phyloP scores from a whole-genome alignment of 495 filamentous ascomycete genomes.

The Penicillium riverlandense region DNA sequence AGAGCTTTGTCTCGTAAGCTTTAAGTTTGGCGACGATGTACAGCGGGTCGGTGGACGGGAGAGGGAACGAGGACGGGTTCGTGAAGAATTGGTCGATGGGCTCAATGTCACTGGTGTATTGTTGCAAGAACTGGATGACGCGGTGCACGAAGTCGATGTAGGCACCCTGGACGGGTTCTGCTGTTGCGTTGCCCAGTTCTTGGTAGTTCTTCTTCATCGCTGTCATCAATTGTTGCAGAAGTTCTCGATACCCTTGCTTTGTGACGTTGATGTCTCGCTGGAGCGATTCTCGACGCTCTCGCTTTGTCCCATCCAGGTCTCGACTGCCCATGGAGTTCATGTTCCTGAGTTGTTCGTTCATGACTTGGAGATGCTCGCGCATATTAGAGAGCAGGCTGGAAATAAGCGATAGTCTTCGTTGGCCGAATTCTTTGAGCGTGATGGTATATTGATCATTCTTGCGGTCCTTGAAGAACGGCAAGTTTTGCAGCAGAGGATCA shows the following conservation, averaged over 20 bases:
- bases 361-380: constrained; percentile 41
- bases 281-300: no score
- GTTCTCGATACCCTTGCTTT: constrained; percentile 46
- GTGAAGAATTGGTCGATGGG: constrained; percentile 62
- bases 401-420: constrained; percentile 52
- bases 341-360: no score
- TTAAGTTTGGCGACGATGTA: constrained; percentile 64
- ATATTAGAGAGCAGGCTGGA: constrained; percentile 60
- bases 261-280: constrained; percentile 15
- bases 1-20: constrained; percentile 55
- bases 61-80: constrained; percentile 55
- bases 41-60: constrained; percentile 56
- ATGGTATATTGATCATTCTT: constrained; percentile 39
- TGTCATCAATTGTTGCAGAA: constrained; percentile 52
- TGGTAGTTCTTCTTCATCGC: constrained; percentile 65
- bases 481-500: constrained; percentile 50
- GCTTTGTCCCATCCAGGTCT: no score
- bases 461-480: constrained; percentile 49
- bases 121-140: constrained; percentile 56
- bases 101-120: constrained; percentile 57
- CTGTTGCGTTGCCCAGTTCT: constrained; percentile 41
- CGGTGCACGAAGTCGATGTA: constrained; percentile 64
- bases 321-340: no score
- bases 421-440: constrained; percentile 44
- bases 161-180: constrained; percentile 34